Evolutionary conservation across 2,329 filamentous ascomycete species (phyloP).

Genomic region (Penicillium digitatum): DNA sequence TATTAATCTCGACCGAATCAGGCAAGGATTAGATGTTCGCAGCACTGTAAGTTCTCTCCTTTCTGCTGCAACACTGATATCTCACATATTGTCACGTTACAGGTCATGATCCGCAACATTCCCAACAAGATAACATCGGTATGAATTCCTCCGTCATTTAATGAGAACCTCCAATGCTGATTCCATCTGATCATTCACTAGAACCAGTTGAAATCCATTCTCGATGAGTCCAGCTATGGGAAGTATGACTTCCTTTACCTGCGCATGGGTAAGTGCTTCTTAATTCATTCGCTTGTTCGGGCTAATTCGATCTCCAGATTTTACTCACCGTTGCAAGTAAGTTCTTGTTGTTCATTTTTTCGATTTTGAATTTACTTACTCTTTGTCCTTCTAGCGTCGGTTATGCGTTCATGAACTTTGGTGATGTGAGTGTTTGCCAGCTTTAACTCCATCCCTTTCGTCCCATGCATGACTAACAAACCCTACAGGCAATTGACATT

Average conservation of each 20-base stretch:
- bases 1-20: neutral
- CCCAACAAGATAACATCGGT: constrained; percentile 75
- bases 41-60: constrained; percentile 4
- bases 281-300: neutral
- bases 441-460: neutral
- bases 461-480: constrained; percentile 37
- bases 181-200: constrained; percentile 30
- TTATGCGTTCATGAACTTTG: constrained; percentile 96
- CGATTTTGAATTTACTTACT: neutral
- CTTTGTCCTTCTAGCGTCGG: constrained; percentile 62
- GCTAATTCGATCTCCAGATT: constrained; percentile 50
- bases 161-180: neutral
- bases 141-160: constrained; percentile 14
- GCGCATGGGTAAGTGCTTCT: constrained; percentile 60
- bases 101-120: constrained; percentile 93
- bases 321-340: constrained; percentile 78
- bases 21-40: constrained; percentile 1
- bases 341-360: constrained; percentile 31
- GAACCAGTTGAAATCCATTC: constrained; percentile 68
- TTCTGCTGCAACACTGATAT: neutral
- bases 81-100: constrained; percentile 7
- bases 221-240: constrained; percentile 74
- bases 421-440: constrained; percentile 56
- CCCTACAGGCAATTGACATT: constrained; percentile 63
- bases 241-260: constrained; percentile 95